Base-by-base conservation (phyloP, 805 yeast species). In the Ogataea salicorniae region DNA sequence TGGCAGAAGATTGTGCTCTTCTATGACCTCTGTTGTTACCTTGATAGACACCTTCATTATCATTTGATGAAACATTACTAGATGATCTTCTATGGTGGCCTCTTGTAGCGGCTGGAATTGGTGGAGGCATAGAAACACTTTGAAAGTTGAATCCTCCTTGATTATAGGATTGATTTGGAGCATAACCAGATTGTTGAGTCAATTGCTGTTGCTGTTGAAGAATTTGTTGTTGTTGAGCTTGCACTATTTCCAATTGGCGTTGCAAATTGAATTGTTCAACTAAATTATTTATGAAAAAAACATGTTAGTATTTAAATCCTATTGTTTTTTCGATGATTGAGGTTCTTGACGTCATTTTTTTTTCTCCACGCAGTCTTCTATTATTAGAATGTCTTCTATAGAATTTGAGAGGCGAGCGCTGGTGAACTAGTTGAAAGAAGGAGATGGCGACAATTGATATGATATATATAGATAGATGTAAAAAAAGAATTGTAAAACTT, bases 141-240 rank as follows among this genome's bases (percentile, higher is more conserved):
- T 56, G 63, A 45, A 51, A 57, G 45, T 54, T 57, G 49, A 47
- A 59, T 1, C 43, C 41, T 17, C 55, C 52, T 5, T 50, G 22
- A 36, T 46, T 47, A 37, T 41, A 43, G 23, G 40, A 48, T 41
- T 50, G 60, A 5, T 55, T 41, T 17, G 53, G 58, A 6, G 36
- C 52, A 37, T 47, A 53, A 2, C 60, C 56, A 5, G 60, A 46
- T 37, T 58, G 68, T 35, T 60, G 70, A 37, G 53, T 57, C 46
- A 62, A 64, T 51, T 69, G 76, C 59, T 81, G 79, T 54, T 79
- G 82, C 51, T 81, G 95, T 62, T 85, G 94, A 55, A 87, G 64
- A 41, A 90, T 76, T 59, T 87, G 96, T 66, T 89, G 95, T 64
- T 87, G 97, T 63, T 91, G 97, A 20, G 85, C 91, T 64, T 90